These are phyloP conservation scores for Candida tropicalis DNA, from an alignment of 1,139 yeast species.

Conservation along the genomic window DNA sequence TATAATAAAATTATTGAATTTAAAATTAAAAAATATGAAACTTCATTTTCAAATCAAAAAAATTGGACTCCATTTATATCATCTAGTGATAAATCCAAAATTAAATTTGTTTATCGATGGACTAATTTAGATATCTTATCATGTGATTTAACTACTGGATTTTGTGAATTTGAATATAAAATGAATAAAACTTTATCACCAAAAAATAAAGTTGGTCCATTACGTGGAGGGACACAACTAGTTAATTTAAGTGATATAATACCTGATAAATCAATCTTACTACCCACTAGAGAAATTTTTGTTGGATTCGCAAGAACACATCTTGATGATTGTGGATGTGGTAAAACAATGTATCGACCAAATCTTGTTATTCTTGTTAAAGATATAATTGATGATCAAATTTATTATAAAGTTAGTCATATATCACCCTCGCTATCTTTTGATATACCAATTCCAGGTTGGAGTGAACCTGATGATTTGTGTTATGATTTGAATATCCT, in stretches of 20 bases:
- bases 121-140: conserved; percentile 26
- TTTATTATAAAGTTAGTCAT: conserved; percentile 25
- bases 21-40: conserved; percentile 19
- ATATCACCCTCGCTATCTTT: conserved; percentile 43
- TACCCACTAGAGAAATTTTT: conserved; percentile 47
- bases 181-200: conserved; percentile 20
- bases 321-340: conserved; percentile 50
- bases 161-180: conserved; percentile 30
- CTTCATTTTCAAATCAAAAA: conserved; percentile 23
- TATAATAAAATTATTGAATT: conserved; percentile 34
- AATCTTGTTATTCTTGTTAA: conserved; percentile 41
- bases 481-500: conserved; percentile 27
- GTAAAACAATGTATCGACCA: conserved; percentile 50
- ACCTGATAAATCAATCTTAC: conserved; percentile 11
- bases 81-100: conserved; percentile 17
- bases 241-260: conserved; percentile 23
- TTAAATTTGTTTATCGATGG: conserved; percentile 35
- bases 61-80: conserved; percentile 37
- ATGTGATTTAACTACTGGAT: conserved; percentile 24
- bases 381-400: conserved; percentile 21
- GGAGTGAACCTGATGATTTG: conserved; percentile 32
- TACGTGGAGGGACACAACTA: conserved; percentile 38
- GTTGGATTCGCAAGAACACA: conserved; percentile 53
- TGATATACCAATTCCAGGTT: conserved; percentile 35
- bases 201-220: conserved; percentile 28